Percentiles rank a stretch among this genome's conserved stretches.
Conservation (phyloP, 106 monocot genomes). For the Dendrobium chrysotoxum region DNA sequence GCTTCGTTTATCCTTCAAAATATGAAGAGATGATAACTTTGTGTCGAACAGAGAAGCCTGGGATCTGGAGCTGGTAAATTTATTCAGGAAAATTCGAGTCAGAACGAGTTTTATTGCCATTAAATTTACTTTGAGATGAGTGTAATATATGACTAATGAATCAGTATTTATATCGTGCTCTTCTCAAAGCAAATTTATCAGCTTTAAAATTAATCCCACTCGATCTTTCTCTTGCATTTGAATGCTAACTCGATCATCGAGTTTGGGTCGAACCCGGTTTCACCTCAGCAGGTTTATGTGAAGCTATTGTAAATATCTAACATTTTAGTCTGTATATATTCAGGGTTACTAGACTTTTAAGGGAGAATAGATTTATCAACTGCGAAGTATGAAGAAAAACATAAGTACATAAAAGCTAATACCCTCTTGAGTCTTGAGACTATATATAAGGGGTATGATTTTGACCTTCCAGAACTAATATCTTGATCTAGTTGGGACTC, state of each 20-base stretch:
- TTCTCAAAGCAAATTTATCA: too few relatives aligned
- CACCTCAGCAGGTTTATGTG: neutral
- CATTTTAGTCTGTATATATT: neutral
- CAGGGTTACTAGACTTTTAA: neutral
- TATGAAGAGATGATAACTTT: constrained; percentile 66
- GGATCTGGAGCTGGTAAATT: constrained; percentile 81
- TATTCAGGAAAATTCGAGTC: neutral
- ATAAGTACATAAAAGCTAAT: neutral
- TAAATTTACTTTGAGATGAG: too few relatives aligned
- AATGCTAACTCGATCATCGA: neutral
- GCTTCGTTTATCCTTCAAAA: constrained; percentile 81
- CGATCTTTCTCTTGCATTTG: too few relatives aligned
- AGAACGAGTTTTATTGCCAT: neutral
- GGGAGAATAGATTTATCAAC: neutral
- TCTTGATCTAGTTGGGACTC: neutral
- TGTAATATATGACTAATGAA: too few relatives aligned
- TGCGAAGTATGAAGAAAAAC: neutral
- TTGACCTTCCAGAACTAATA: neutral
- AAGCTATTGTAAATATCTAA: neutral
- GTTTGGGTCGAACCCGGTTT: neutral
- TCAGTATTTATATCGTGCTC: too few relatives aligned
- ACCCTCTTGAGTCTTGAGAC: neutral
- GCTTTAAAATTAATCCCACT: too few relatives aligned
- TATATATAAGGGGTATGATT: neutral
- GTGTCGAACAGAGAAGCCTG: constrained; percentile 58